These are phyloP conservation scores for Metschnikowia bowlesiae DNA, from an alignment of 805 yeast genomes.

Conservation along the genomic window DNA sequence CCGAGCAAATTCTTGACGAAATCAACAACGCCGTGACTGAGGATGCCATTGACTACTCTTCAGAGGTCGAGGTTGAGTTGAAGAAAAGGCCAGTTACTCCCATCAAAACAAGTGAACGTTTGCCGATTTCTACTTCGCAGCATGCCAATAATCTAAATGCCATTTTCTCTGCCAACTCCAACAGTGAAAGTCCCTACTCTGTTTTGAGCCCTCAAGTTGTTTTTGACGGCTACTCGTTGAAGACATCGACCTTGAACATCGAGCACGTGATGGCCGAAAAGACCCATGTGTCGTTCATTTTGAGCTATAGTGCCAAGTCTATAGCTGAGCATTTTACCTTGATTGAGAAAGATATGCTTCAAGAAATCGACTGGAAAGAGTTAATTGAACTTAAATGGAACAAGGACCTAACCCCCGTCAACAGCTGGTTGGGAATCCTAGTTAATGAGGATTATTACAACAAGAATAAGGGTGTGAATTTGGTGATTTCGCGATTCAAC, in stretches of 20 bases:
- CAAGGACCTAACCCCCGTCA: constrained; percentile 58
- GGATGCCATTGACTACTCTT: constrained; percentile 27
- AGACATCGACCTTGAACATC: constrained; percentile 30
- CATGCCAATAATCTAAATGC: constrained; percentile 15
- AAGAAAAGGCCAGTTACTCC: constrained; percentile 32
- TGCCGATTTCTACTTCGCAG: constrained; percentile 5
- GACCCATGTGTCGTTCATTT: constrained; percentile 75
- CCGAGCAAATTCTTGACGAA: constrained; percentile 35
- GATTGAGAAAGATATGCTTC: constrained; percentile 77
- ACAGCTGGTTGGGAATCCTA: constrained; percentile 79
- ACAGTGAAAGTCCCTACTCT: constrained; percentile 11
- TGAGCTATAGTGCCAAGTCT: constrained; percentile 61
- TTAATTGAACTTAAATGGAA: constrained; percentile 74
- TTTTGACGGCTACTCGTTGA: constrained; percentile 31
- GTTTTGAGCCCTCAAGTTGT: constrained; percentile 26
- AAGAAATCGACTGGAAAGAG: constrained; percentile 90
- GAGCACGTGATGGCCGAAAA: constrained; percentile 41
- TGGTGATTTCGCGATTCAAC: constrained; percentile 82
- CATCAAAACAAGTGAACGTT: constrained; percentile 12
- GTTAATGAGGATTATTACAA: constrained; percentile 47
- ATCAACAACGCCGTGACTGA: constrained; percentile 38
- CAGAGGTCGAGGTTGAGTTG: constrained; percentile 17
- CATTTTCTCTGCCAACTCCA: constrained; percentile 6
- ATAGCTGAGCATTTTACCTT: constrained; percentile 81
- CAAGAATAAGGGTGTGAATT: constrained; percentile 65